Evolutionary conservation across 2,329 filamentous ascomycete species (phyloP).

Genomic region (Clarireedia homoeocarpa): DNA sequence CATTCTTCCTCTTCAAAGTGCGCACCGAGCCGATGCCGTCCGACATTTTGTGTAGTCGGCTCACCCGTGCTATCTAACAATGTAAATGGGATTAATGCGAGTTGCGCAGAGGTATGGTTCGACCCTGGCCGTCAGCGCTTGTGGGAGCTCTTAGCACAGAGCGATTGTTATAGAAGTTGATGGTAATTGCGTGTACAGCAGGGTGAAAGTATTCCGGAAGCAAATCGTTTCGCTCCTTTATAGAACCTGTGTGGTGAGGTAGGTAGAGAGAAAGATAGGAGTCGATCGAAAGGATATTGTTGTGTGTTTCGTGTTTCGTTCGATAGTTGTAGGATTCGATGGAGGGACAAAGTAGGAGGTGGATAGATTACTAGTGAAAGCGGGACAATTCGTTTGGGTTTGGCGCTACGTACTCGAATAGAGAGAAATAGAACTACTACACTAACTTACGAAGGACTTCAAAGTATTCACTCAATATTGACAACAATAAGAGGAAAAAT

Average conservation of each 20-base stretch:
- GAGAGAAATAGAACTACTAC: neutral
- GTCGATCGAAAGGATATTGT: neutral
- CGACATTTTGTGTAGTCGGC: constrained; percentile 39
- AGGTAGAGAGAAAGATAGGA: neutral
- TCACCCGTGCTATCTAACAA: neutral
- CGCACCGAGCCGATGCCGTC: constrained; percentile 52
- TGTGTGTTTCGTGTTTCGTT: constrained; percentile 5
- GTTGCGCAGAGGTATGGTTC: constrained; percentile 6
- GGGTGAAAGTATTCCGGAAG: too few species aligned
- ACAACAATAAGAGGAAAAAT: too few species aligned
- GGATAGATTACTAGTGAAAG: constrained; percentile 2
- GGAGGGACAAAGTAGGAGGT: constrained; percentile 9
- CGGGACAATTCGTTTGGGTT: constrained; percentile 9
- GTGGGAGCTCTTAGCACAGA: neutral
- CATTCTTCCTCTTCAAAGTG: constrained; percentile 98
- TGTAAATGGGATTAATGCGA: neutral
- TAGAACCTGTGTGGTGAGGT: too few species aligned
- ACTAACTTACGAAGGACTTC: neutral
- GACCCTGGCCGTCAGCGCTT: constrained; percentile 4
- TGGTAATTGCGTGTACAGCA: neutral
- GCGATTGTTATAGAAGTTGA: neutral
- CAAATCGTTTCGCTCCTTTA: too few species aligned
- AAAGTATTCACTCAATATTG: neutral
- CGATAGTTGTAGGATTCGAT: constrained; percentile 5
- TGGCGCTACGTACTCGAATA: constrained; percentile 3